Percentiles rank a stretch among this genome's conserved stretches.
These are phyloP conservation scores for Podila epigama DNA, from an alignment of 192 early-diverging fungal genomes.

Conservation along the genomic window DNA sequence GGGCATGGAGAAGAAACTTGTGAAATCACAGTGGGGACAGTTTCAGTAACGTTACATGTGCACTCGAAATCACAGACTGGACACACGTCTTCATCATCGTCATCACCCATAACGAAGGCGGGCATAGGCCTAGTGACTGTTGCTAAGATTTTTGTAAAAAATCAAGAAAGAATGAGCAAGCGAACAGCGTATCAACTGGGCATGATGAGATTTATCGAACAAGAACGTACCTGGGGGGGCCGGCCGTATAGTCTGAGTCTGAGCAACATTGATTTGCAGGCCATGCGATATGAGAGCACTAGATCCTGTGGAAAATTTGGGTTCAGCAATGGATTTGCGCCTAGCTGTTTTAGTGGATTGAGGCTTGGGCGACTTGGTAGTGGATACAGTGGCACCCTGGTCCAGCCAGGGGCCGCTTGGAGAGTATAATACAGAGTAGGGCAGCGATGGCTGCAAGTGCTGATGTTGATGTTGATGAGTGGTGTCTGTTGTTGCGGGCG, in stretches of 20 bases:
- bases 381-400: too few relatives aligned
- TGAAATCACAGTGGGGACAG: neutral
- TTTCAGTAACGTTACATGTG: slow-evolving; percentile 46
- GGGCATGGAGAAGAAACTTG: neutral
- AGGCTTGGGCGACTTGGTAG: slow-evolving; percentile 4
- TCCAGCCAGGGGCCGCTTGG: neutral
- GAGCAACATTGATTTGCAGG: too few relatives aligned
- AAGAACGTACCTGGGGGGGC: too few relatives aligned
- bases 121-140: too few relatives aligned
- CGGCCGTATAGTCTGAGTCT: too few relatives aligned
- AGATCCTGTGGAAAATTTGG: too few relatives aligned
- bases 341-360: slow-evolving; percentile 1
- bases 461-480: too few relatives aligned
- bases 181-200: neutral
- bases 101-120: slow-evolving; percentile 27
- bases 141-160: neutral
- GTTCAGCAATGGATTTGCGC: too few relatives aligned
- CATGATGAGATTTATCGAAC: too few relatives aligned
- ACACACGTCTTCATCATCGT: slow-evolving; percentile 61
- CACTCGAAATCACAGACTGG: slow-evolving; percentile 63
- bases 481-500: too few relatives aligned
- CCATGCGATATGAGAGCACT: too few relatives aligned
- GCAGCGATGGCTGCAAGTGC: too few relatives aligned
- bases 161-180: neutral
- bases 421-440: neutral